These are phyloP conservation scores for Pilobolus umbonatus DNA, from an alignment of 192 early-diverging fungal species.

Conservation along the genomic window DNA sequence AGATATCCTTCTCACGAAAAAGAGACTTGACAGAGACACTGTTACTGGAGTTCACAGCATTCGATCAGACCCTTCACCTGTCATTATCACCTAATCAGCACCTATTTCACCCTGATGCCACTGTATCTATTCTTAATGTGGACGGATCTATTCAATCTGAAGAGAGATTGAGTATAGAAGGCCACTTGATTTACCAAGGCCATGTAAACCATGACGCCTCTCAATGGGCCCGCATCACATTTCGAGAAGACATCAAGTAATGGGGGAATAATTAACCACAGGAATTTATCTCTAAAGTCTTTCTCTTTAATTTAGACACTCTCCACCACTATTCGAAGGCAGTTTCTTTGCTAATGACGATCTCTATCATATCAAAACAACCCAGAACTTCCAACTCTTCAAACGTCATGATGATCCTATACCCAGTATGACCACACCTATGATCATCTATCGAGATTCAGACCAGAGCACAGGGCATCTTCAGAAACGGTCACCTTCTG, in stretches of 20 bases:
- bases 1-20: too few relatives aligned
- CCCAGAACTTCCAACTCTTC: conserved; percentile 44
- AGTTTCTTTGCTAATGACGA: conserved; percentile 49
- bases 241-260: conserved; percentile 39
- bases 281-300: not conserved
- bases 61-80: conserved; percentile 59
- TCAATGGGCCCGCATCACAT: conserved; percentile 48
- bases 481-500: not conserved
- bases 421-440: conserved; percentile 23
- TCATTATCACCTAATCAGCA: conserved; percentile 65
- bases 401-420: conserved; percentile 46
- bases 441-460: conserved; percentile 29
- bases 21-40: too few relatives aligned
- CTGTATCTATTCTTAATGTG: conserved; percentile 8
- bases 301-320: conserved; percentile 7
- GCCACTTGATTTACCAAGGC: conserved; percentile 46
- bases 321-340: conserved; percentile 50
- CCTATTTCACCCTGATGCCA: conserved; percentile 63
- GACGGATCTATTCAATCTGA: conserved; percentile 24
- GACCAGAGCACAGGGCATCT: conserved; percentile 14
- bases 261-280: not conserved
- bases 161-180: conserved; percentile 30
- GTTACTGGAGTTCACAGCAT: conserved; percentile 35
- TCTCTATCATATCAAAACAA: conserved; percentile 58
- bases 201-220: conserved; percentile 34